Evolutionary conservation across 2,329 filamentous ascomycete genomes (phyloP).

Genomic region (Endothia cerciana): DNA sequence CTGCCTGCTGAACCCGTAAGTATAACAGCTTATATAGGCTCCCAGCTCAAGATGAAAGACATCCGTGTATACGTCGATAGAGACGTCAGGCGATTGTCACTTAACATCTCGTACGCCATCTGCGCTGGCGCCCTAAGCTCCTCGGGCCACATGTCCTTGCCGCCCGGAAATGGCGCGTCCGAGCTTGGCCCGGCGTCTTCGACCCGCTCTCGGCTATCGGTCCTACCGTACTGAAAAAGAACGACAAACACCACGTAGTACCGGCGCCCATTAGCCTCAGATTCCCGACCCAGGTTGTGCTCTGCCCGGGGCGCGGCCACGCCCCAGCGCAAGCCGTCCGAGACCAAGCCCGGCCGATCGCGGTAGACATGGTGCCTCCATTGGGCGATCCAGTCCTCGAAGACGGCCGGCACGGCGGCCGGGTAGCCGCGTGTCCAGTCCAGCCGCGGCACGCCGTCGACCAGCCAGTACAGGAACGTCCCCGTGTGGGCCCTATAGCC

Average conservation of each 20-base stretch:
- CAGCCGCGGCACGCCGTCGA: slow-evolving; percentile 17
- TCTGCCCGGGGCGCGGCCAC: background rate
- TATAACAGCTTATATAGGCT: slow-evolving; percentile 6
- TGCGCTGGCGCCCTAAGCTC: background rate
- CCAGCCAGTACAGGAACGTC: slow-evolving; percentile 3
- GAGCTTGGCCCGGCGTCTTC: background rate
- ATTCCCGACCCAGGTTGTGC: slow-evolving; percentile 5
- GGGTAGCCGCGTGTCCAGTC: slow-evolving; percentile 16
- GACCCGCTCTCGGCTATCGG: background rate
- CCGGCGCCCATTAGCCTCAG: slow-evolving; percentile 11
- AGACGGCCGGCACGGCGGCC: background rate
- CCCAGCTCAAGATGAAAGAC: slow-evolving; percentile 12
- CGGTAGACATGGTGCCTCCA: background rate
- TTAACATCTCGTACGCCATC: background rate
- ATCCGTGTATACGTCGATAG: background rate
- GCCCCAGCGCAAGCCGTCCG: background rate
- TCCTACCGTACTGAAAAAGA: background rate
- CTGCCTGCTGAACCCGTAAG: too few species aligned
- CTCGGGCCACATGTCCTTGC: background rate
- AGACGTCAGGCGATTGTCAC: background rate
- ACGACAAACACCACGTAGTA: slow-evolving; percentile 11
- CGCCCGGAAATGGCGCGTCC: background rate
- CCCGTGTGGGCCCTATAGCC: background rate
- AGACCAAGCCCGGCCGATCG: background rate
- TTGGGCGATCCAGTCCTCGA: background rate